Percentiles rank a stretch among this genome's conserved stretches.
phyloP scores from a whole-genome alignment of 768 basidiomycete genomes.

The Psilocybe subaeruginosa region DNA sequence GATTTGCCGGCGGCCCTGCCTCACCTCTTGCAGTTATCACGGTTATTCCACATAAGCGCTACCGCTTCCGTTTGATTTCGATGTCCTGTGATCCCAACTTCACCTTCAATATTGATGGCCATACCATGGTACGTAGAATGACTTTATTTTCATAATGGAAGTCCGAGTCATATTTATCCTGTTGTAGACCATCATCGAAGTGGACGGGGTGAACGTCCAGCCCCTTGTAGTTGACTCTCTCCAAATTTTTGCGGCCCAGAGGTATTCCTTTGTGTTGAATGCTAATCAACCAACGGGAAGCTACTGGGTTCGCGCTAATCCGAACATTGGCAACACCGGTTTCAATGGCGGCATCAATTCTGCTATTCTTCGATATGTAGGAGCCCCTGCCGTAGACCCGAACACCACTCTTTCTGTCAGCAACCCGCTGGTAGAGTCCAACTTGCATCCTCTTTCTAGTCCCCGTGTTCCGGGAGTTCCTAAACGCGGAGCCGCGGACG shows the following conservation, averaged over 20 bases:
- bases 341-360: constrained; percentile 48
- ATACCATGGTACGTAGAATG: constrained; percentile 32
- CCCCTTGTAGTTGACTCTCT: constrained; percentile 42
- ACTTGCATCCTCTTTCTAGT: constrained; percentile 35
- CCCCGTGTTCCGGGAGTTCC: constrained; percentile 33
- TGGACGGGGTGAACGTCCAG: constrained; percentile 40
- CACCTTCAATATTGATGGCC: constrained; percentile 47
- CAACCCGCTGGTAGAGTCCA: constrained; percentile 37
- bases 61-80: constrained; percentile 50
- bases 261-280: constrained; percentile 45
- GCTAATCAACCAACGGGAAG: constrained; percentile 39
- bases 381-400: constrained; percentile 42
- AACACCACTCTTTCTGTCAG: constrained; percentile 31
- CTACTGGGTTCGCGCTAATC: constrained; percentile 47
- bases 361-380: constrained; percentile 54
- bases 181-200: constrained; percentile 38
- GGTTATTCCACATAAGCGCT: constrained; percentile 38
- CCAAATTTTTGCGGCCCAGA: constrained; percentile 37
- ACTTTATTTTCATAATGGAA: background rate
- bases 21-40: constrained; percentile 40
- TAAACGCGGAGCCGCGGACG: constrained; percentile 39
- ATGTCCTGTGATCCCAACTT: constrained; percentile 51
- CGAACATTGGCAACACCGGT: constrained; percentile 24
- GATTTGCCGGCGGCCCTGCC: constrained; percentile 38
- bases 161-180: background rate